phyloP scores from a whole-genome alignment of 805 yeast species.

The Myxozyma neotropica region DNA sequence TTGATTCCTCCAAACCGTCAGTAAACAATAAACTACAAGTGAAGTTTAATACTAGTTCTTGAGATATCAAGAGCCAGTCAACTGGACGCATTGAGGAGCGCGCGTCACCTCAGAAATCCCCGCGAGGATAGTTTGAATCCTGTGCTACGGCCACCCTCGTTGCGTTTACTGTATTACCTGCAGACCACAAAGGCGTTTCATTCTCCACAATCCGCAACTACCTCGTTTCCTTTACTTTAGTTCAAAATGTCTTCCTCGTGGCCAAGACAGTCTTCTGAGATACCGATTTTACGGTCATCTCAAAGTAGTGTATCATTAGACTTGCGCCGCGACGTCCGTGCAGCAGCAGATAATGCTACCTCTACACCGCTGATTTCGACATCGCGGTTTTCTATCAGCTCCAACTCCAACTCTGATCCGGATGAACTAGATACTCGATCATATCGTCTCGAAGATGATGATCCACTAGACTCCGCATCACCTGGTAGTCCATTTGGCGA shows the following conservation, averaged over 20 bases:
- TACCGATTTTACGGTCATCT: background rate
- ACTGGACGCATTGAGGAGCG: too few relatives aligned
- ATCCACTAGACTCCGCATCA: constrained; percentile 1
- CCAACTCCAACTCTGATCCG: background rate
- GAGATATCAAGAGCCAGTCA: too few relatives aligned
- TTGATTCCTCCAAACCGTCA: too few relatives aligned
- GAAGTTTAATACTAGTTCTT: too few relatives aligned
- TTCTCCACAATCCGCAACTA: too few relatives aligned
- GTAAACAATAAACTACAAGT: too few relatives aligned
- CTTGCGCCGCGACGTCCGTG: background rate
- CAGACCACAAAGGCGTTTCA: too few relatives aligned
- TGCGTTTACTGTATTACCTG: too few relatives aligned
- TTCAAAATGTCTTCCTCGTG: background rate
- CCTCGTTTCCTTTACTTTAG: too few relatives aligned
- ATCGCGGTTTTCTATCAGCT: background rate
- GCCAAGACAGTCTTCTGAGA: background rate
- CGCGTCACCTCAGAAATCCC: too few relatives aligned
- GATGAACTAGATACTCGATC: background rate
- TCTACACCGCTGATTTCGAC: background rate
- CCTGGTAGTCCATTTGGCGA: background rate
- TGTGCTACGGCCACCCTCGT: too few relatives aligned
- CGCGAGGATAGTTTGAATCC: too few relatives aligned
- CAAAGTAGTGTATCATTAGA: background rate
- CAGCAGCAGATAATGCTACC: background rate
- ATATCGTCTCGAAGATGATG: constrained; percentile 18